Percentiles rank a stretch among this genome's conserved stretches.
phyloP scores from a whole-genome alignment of 192 early-diverging fungal species.

The Linderina pennispora region DNA sequence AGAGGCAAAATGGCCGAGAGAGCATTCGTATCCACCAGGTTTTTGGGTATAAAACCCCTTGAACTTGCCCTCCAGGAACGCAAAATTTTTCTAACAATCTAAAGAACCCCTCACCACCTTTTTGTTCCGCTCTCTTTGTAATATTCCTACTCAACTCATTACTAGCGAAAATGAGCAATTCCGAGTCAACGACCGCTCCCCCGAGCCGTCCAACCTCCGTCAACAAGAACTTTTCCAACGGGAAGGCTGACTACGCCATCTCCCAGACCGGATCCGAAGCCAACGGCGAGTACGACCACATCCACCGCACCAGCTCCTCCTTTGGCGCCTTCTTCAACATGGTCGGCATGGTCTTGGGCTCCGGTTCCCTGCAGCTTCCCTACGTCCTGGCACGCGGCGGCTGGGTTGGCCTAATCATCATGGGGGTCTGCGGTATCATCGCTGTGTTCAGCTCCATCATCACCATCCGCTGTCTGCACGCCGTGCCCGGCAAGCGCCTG shows the following conservation, averaged over 20 bases:
- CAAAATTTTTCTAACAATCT: too few relatives aligned
- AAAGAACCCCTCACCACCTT: too few relatives aligned
- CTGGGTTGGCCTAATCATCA: conserved; percentile 58
- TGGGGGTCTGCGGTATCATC: conserved; percentile 55
- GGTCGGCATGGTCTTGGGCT: conserved; percentile 58
- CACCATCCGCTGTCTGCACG: conserved; percentile 58
- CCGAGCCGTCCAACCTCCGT: too few relatives aligned
- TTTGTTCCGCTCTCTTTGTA: too few relatives aligned
- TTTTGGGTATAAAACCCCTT: too few relatives aligned
- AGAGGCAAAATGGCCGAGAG: too few relatives aligned
- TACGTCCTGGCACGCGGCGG: conserved; percentile 57
- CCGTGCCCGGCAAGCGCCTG: conserved; percentile 45
- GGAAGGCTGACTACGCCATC: neutral
- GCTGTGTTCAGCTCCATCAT: conserved; percentile 56
- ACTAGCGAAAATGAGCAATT: too few relatives aligned
- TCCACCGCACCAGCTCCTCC: conserved; percentile 21
- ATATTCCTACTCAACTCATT: too few relatives aligned
- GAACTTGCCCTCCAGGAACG: too few relatives aligned
- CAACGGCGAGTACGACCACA: neutral
- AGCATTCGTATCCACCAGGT: too few relatives aligned
- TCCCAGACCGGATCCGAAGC: neutral
- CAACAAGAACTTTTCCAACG: neutral
- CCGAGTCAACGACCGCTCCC: too few relatives aligned
- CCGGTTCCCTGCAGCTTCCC: conserved; percentile 63
- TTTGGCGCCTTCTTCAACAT: conserved; percentile 48